Evolutionary conservation across 768 basidiomycete species (phyloP), one percentile per base, ranked within the genome.

Genomic region (Suillus cothurnatus): DNA sequence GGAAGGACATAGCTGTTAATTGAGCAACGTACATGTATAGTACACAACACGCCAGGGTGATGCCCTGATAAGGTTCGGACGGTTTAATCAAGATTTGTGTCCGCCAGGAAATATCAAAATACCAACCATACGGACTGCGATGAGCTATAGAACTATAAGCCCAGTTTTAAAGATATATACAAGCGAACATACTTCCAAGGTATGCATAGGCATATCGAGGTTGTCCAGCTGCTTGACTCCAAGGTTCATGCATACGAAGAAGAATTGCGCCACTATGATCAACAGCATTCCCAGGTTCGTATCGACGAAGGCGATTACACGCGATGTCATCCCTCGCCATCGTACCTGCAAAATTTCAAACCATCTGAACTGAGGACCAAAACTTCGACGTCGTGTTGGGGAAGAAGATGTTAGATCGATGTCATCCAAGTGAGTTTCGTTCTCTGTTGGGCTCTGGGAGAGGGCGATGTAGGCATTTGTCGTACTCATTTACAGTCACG

Each of bases 201-300:
- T 80, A 5, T 85, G 82, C 15, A 88, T 84, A 1, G 88, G 89
- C 14, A 83, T 78, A 66, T 88, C 85, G 6, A 89, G 76, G 23
- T 74, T 76, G 64, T 87, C 84, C 65, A 92, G 75, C 66, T 79
- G 80, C 76, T 92, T 91, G 52, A 92, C 90, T 6, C 83, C 77
- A 4, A 88, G 78, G 60, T 86, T 87, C 81, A 89, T 88, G 34
- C 83, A 72, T 8, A 87, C 81, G 45, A 88, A 83, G 74, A 88
- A 88, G 17, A 86, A 77, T 71, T 90, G 87, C 12, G 88, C 73
- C 3, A 77, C 76, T 6, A 81, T 82, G 21, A 92, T 82, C 21
- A 90, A 79, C 39, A 89, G 73, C 61, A 93, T 75, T 11, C 91
- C 91, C 4, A 78, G 73, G 74, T 92, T 91, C 52, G 66, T 71